Conservation (phyloP, 129 eudicot genomes). For the Rutidosis leptorrhynchoides region DNA sequence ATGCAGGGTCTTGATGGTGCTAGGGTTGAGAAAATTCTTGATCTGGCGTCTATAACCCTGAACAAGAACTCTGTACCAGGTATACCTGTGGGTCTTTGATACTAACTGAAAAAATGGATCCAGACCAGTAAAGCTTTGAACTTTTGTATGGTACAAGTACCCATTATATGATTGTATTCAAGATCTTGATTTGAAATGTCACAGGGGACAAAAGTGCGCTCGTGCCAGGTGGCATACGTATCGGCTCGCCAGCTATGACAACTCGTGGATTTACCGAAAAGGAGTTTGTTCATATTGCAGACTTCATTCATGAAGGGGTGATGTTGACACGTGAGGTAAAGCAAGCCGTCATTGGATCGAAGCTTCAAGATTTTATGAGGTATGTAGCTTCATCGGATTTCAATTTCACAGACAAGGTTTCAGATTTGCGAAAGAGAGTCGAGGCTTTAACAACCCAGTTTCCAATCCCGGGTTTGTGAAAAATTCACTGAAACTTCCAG, state of each 20-base stretch:
- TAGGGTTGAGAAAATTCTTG: slow-evolving; percentile 90
- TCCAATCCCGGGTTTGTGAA: slow-evolving; percentile 82
- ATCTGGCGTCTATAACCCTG: slow-evolving; percentile 88
- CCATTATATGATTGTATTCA: neutral
- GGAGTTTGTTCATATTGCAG: slow-evolving; percentile 65
- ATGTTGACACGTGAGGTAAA: slow-evolving; percentile 76
- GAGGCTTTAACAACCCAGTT: slow-evolving; percentile 71
- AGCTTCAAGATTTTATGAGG: slow-evolving; percentile 78
- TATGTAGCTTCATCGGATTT: slow-evolving; percentile 59
- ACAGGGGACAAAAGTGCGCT: slow-evolving; percentile 92
- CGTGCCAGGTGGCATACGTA: slow-evolving; percentile 93
- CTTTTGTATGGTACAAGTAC: neutral
- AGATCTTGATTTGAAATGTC: neutral
- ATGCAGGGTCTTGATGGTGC: slow-evolving; percentile 85
- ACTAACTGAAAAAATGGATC: too few relatives aligned
- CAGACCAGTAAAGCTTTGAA: neutral
- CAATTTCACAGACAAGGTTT: slow-evolving; percentile 50
- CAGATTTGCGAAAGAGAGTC: slow-evolving; percentile 55
- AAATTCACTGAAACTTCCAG: neutral
- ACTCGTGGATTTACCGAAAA: slow-evolving; percentile 80
- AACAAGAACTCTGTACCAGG: slow-evolving; percentile 96
- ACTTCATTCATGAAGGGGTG: slow-evolving; percentile 84
- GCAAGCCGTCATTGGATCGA: slow-evolving; percentile 56
- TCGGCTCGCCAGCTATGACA: slow-evolving; percentile 96
- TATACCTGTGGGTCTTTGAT: slow-evolving; percentile 27